A percentile compares a stretch with the other conserved stretches of the same genome.
phyloP scores from a whole-genome alignment of 306 rosid species.

The Castanospermum australe region DNA sequence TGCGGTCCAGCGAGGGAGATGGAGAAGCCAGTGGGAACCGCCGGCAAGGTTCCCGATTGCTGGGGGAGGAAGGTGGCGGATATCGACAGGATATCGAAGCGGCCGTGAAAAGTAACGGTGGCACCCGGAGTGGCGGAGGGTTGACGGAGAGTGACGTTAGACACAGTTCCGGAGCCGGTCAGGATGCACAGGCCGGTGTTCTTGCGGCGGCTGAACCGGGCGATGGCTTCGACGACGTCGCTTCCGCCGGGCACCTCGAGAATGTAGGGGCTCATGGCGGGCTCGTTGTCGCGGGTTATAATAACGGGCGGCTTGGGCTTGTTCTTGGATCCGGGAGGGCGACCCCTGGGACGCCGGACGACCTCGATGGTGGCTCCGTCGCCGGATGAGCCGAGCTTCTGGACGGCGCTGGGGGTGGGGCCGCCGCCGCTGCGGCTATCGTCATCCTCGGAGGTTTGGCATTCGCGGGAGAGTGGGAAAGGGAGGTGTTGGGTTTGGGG shows the following conservation, averaged over 20 bases:
- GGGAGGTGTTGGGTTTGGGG: conserved; percentile 27
- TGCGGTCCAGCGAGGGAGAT: conserved; percentile 73
- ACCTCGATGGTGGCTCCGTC: conserved; percentile 72
- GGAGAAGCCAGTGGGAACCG: conserved; percentile 47
- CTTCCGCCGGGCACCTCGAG: conserved; percentile 63
- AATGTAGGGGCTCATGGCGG: conserved; percentile 68
- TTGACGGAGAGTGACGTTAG: conserved; percentile 67
- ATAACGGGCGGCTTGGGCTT: conserved; percentile 59
- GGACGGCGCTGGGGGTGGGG: conserved; percentile 10
- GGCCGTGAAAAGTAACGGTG: conserved; percentile 62
- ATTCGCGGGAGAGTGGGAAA: conserved; percentile 49
- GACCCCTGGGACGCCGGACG: conserved; percentile 65
- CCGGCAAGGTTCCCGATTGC: conserved; percentile 14
- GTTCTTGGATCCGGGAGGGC: conserved; percentile 92
- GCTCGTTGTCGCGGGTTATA: conserved; percentile 51
- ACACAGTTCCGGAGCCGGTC: conserved; percentile 66
- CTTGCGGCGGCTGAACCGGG: conserved; percentile 60
- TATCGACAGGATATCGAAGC: conserved; percentile 65
- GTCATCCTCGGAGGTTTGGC: conserved; percentile 58
- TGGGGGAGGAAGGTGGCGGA: conserved; percentile 61
- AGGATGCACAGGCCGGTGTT: conserved; percentile 61
- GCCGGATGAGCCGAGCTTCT: neutral
- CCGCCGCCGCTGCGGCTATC: conserved; percentile 56
- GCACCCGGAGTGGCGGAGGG: conserved; percentile 53
- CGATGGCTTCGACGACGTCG: conserved; percentile 64